phyloP scores from a whole-genome alignment of 306 rosid genomes.

The Boehmeria nivea region DNA sequence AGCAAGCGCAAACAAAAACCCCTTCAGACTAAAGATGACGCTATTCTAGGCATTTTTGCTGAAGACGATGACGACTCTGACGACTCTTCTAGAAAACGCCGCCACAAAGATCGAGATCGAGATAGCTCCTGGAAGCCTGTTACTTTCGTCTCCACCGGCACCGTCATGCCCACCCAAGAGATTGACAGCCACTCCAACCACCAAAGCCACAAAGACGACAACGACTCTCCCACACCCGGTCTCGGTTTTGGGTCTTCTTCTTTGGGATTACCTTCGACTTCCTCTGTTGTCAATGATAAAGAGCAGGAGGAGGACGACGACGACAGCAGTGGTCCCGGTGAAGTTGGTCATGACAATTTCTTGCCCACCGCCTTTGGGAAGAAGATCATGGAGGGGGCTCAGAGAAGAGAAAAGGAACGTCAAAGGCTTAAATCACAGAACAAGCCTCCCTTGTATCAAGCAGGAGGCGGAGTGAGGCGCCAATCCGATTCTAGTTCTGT shows the following conservation, averaged over 20 bases:
- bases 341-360: constrained; percentile 27
- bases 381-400: constrained; percentile 77
- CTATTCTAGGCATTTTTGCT: constrained; percentile 58
- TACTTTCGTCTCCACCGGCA: constrained; percentile 75
- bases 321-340: too few relatives aligned
- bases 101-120: constrained; percentile 46
- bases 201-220: constrained; percentile 11
- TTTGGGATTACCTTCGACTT: constrained; percentile 48
- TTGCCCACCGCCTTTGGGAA: constrained; percentile 76
- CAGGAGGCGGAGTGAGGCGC: constrained; percentile 19
- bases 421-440: constrained; percentile 51
- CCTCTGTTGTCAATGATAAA: constrained; percentile 1
- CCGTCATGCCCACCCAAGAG: constrained; percentile 61
- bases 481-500: constrained; percentile 29
- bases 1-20: constrained; percentile 61
- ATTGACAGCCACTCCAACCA: constrained; percentile 36
- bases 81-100: constrained; percentile 45
- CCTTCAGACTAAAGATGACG: constrained; percentile 71
- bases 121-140: constrained; percentile 70
- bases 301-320: constrained; percentile 30
- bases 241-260: constrained; percentile 47
- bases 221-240: constrained; percentile 31
- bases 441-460: constrained; percentile 29
- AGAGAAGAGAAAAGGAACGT: constrained; percentile 56
- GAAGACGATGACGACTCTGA: constrained; percentile 48